Conservation (phyloP, 805 yeast genomes). For the Ascoidea asiatica region DNA sequence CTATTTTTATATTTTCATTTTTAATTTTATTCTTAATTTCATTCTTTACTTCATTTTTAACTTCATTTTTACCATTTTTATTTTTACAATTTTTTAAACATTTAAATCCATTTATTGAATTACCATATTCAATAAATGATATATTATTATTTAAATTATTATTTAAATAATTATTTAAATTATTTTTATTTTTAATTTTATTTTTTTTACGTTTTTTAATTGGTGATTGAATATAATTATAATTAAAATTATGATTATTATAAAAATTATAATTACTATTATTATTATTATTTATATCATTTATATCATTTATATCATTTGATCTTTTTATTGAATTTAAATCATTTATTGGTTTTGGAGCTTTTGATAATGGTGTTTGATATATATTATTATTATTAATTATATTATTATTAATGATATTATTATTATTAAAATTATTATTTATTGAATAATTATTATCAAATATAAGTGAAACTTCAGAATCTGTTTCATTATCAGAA, state of each 20-base stretch:
- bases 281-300: too few species aligned
- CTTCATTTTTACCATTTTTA: background rate
- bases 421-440: too few species aligned
- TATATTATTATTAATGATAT: too few species aligned
- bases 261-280: too few species aligned
- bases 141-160: too few species aligned
- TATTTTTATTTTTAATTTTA: too few species aligned
- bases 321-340: background rate
- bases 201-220: background rate
- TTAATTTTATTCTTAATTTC: slow-evolving; percentile 2
- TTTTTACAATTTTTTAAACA: slow-evolving; percentile 21
- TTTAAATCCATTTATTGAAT: slow-evolving; percentile 26
- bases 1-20: background rate
- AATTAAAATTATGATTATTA: too few species aligned
- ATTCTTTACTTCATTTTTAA: slow-evolving; percentile 10
- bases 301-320: background rate
- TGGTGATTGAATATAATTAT: background rate
- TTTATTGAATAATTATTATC: too few species aligned
- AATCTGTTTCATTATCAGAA: background rate
- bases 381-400: too few species aligned
- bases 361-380: background rate
- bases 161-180: too few species aligned
- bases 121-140: slow-evolving; percentile 20
- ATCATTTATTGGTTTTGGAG: background rate
- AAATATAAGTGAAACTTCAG: background rate